A percentile compares a stretch with the other conserved stretches of the same genome.
These are phyloP conservation scores for Mollisia scopiformis DNA, from an alignment of 2,329 filamentous ascomycete genomes.

Conservation along the genomic window DNA sequence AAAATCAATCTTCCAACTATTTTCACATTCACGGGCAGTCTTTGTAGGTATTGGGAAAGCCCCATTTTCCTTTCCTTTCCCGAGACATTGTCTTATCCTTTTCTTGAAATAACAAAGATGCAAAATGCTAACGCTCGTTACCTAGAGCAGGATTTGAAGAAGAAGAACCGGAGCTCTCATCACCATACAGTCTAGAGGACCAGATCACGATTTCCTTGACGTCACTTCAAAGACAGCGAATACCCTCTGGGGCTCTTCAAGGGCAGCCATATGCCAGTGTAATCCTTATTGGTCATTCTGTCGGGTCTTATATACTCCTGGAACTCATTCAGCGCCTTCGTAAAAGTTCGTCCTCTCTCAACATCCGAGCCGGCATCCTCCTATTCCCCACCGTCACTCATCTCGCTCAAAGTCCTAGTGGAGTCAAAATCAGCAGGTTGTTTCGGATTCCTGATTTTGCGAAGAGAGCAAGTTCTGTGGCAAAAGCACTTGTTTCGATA, in stretches of 20 bases:
- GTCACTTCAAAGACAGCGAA: constrained; percentile 23
- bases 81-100: no score
- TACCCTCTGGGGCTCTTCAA: constrained; percentile 33
- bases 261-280: constrained; percentile 56
- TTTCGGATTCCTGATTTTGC: constrained; percentile 39
- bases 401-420: constrained; percentile 65
- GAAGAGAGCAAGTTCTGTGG: constrained; percentile 22
- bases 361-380: constrained; percentile 56
- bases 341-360: constrained; percentile 12
- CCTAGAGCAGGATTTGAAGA: constrained; percentile 59
- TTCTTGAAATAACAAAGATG: no score
- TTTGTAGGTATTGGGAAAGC: no score
- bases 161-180: constrained; percentile 45
- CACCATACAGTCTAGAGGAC: constrained; percentile 50
- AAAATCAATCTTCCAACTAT: constrained; percentile 30
- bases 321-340: constrained; percentile 59
- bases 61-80: no score
- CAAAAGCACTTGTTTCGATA: constrained; percentile 43
- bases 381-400: constrained; percentile 78
- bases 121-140: no score
- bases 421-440: constrained; percentile 52
- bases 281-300: constrained; percentile 73
- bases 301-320: constrained; percentile 72
- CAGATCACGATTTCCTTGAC: constrained; percentile 46
- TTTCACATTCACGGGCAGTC: constrained; percentile 59